These are phyloP conservation scores for Salvia miltiorrhiza DNA, from an alignment of 257 asterid genomes.

Conservation along the genomic window DNA sequence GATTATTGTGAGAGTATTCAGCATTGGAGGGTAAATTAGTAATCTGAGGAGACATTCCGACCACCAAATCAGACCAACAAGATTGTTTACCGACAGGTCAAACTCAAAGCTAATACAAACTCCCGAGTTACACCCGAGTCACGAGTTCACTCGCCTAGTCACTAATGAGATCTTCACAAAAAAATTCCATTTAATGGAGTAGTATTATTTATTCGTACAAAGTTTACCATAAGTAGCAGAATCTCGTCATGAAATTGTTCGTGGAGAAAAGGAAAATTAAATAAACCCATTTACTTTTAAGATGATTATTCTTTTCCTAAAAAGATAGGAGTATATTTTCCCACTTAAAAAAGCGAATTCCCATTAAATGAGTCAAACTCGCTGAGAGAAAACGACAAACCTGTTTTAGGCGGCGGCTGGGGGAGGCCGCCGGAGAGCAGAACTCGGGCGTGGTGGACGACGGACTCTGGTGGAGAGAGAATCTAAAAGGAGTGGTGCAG, in stretches of 20 bases:
- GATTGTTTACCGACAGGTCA: slow-evolving; percentile 55
- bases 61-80: slow-evolving; percentile 44
- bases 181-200: neutral
- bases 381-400: slow-evolving; percentile 31
- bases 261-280: neutral
- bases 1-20: neutral
- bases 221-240: neutral
- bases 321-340: neutral
- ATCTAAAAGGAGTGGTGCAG: slow-evolving; percentile 47
- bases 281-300: neutral
- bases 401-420: slow-evolving; percentile 47
- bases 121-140: slow-evolving; percentile 9
- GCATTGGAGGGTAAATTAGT: slow-evolving; percentile 30
- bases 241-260: neutral
- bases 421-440: slow-evolving; percentile 70
- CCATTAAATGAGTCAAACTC: slow-evolving; percentile 9
- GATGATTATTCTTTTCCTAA: slow-evolving; percentile 25
- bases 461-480: slow-evolving; percentile 46
- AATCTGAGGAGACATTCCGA: slow-evolving; percentile 48
- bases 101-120: slow-evolving; percentile 36
- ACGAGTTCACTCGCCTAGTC: slow-evolving; percentile 26
- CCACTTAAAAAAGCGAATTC: neutral
- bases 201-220: neutral
- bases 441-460: slow-evolving; percentile 61
- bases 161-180: neutral